Conservation (phyloP, 352 stramenopile genomes). For the Pythium sukuiense region DNA sequence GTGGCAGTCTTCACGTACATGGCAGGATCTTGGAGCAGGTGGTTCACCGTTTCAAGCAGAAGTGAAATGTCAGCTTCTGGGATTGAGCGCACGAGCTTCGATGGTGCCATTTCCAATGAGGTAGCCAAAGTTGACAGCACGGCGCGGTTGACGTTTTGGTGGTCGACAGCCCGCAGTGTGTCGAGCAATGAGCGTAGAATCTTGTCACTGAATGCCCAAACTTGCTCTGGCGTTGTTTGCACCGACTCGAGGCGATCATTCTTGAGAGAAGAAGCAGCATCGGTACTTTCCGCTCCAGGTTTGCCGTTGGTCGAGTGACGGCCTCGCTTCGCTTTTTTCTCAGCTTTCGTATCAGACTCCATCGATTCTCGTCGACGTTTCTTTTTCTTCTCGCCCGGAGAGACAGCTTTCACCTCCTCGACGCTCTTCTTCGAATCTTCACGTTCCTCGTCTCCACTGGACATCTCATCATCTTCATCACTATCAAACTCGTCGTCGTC, state of each 20-base stretch:
- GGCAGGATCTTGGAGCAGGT: constrained; percentile 54
- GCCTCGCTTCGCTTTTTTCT: constrained; percentile 4
- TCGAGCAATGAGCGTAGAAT: constrained; percentile 49
- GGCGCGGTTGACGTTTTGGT: constrained; percentile 65
- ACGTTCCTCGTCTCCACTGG: constrained; percentile 17
- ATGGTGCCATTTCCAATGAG: constrained; percentile 75
- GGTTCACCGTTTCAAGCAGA: constrained; percentile 68
- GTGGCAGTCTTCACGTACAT: not conserved
- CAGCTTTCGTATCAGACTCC: constrained; percentile 32
- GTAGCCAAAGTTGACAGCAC: constrained; percentile 66
- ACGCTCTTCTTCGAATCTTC: not conserved
- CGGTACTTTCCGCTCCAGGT: not conserved
- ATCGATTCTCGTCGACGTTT: constrained; percentile 37
- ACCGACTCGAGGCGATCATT: not conserved
- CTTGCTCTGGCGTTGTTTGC: constrained; percentile 34
- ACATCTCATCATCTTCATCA: constrained; percentile 28
- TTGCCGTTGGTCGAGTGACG: not conserved
- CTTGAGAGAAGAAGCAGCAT: not conserved
- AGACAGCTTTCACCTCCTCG: not conserved
- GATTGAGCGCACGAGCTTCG: constrained; percentile 47
- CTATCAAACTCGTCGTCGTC: constrained; percentile 35
- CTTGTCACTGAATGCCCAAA: constrained; percentile 49
- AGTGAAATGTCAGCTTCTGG: constrained; percentile 56
- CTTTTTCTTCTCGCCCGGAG: constrained; percentile 20
- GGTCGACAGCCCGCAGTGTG: constrained; percentile 56